Percentiles rank a stretch among this genome's conserved stretches.
Evolutionary conservation across 768 basidiomycete genomes (phyloP).

Genomic region (Phanerodontia chrysosporium): DNA sequence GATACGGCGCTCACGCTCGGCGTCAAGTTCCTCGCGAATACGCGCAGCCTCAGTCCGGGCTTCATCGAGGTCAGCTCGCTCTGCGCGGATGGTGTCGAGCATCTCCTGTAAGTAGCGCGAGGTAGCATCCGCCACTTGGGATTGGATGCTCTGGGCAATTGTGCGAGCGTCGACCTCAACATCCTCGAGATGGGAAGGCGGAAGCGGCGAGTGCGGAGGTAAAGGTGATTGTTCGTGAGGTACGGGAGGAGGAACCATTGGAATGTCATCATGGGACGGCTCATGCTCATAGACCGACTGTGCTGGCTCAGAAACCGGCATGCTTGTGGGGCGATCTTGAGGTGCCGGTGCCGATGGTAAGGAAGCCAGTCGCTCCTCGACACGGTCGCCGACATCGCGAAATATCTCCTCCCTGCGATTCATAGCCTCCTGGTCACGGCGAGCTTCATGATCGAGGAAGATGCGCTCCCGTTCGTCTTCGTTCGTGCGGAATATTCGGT

Average conservation of each 20-base stretch:
- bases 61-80: slow-evolving; percentile 59
- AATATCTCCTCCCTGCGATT: slow-evolving; percentile 46
- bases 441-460: slow-evolving; percentile 56
- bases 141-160: slow-evolving; percentile 32
- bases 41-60: slow-evolving; percentile 52
- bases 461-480: slow-evolving; percentile 63
- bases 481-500: slow-evolving; percentile 55
- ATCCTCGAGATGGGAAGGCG: neutral
- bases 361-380: slow-evolving; percentile 12
- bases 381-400: slow-evolving; percentile 19
- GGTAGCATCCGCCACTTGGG: slow-evolving; percentile 50
- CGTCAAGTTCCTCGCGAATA: slow-evolving; percentile 44
- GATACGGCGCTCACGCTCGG: slow-evolving; percentile 37
- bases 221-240: neutral
- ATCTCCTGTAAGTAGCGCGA: slow-evolving; percentile 55
- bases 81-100: slow-evolving; percentile 50
- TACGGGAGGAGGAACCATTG: slow-evolving; percentile 5
- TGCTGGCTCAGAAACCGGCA: neutral
- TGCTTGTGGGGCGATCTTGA: neutral
- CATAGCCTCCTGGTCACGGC: slow-evolving; percentile 52
- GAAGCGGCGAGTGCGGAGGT: neutral
- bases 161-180: slow-evolving; percentile 20
- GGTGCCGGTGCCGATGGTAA: slow-evolving; percentile 7
- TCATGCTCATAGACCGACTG: slow-evolving; percentile 5
- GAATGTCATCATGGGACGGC: neutral